Evolutionary conservation across 1,284 basidiomycete genomes (phyloP), one percentile per base, ranked within the genome.

Genomic region (Phaffia rhodozyma): DNA sequence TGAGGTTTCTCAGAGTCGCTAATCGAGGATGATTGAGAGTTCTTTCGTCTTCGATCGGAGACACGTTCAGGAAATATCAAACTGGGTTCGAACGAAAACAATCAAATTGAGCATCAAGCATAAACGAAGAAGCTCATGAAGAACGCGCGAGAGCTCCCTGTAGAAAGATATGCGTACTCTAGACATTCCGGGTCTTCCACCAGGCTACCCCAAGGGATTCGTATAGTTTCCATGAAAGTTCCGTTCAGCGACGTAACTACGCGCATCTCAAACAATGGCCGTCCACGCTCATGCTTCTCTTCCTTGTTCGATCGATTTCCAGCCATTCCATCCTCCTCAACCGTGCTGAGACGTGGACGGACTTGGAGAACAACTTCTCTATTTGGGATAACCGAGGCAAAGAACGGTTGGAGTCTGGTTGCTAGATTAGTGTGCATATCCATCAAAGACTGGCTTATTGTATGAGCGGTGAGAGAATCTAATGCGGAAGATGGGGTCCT

Each of bases 351-450:
- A n/a, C 50, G 34, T 9, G 64, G 64, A 34, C 64, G 60, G 29
- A 67, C 47, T n/a, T 63, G 67, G 43, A 75, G 61, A 9, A 69
- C 65, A 49, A 75, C 68, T 5, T 69, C 68, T 13, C 75, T 71
- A 60, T 66, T 67, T 20, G 72, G 69, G 25, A 74, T 68, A 7
- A 71, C 70, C 30, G 67, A 70, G 0, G 71, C 71, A 70, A 74
- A 91, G 75, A 92, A 91, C 0, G 86, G 83, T 55, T 81, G 82
- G 27, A 91, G 75, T 0, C 89, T 83, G 7, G 78, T 74, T 71
- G 89, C 86, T 4, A 91, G 78, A 69, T 89, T 91, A 20, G 78
- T 78, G 68, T 90, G 86, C 61, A 85, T 77, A 38, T 81, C 80
- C 3, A 78, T 79, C 9, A 85, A 69, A 9, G 52, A 29, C 62